Base-by-base conservation (phyloP, 257 asterid species). In the Cinchona pubescens region DNA sequence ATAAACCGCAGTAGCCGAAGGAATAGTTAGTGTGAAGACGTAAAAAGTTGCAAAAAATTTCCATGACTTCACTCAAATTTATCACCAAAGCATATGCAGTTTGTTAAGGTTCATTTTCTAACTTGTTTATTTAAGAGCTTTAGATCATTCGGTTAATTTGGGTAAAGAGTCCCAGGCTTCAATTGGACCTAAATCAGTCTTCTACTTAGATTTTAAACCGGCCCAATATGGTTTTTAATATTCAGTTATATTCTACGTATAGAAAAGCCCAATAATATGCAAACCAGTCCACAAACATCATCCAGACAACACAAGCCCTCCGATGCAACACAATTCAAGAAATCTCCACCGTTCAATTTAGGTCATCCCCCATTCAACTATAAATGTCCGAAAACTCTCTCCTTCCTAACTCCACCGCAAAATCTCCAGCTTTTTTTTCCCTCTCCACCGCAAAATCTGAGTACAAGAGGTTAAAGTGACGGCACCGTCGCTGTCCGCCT, bases 401-500 rank as follows among this genome's bases (percentile, higher is more conserved):
- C 29, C 49, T 23, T 7, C 59, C 15, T 2, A 37, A 12, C 21
- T 30, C 27, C 5, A 23, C 65, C 23, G 6, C 25, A 27, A 55
- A 8, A 75, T 49, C 27, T 48, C 71, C 61, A 13, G 27, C 1
- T 13, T 13, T 13, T 0, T 16, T 5, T 5, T 70, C 49, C 13
- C 1, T 38, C 14, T 16, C 19, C 37, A 72, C 46, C 13, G 80
- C 71, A 69, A 70, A 71, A 69, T 63, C 70, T 79, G 86, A 83
- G 88, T 66, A 35, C 86, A 79, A 82, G 91, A 86, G 91, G 91
- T 86, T 88, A 85, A 87, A 89, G 94, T 62, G 97, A 88, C 94
- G 86, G 89, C 89, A 42, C 80, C 88, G 74, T n/a, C 78, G 88
- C 90, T 82, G 96, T 90, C 96, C 92, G 92, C 97, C 96, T 88